Evolutionary conservation across 257 asterid species (phyloP), one percentile per base, ranked within the genome.

Genomic region (Catharanthus roseus): DNA sequence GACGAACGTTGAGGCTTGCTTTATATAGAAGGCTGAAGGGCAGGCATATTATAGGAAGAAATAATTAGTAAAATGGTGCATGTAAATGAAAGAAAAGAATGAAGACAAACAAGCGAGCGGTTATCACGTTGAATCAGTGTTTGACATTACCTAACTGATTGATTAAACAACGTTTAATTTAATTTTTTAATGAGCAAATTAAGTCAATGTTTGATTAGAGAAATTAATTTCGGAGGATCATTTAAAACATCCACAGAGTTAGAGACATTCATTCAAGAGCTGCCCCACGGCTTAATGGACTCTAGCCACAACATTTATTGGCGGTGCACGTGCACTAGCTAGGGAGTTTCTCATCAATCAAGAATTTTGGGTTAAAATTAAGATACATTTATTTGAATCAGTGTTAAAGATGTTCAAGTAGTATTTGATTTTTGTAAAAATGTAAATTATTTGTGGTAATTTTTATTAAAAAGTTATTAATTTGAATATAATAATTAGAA

Each of bases 221-320:
- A 16, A 49, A 2, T 49, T 15, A 15, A 15, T n/a, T n/a, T n/a
- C n/a, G n/a, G n/a, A n/a, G n/a, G 19, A 58, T 29, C 19, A 60
- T 60, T 42, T 15, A 60, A 60, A 15, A 31, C 24, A 15, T 29
- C 65, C 65, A 31, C 24, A n/a, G 65, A 18, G n/a, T 57, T 38
- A 3, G 42, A 3, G 42, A 38, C 42, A 38, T 38, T 38, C 42
- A 38, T 29, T 39, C 12, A 2, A 60, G 41, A 60, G 41, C 15
- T 60, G 41, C 65, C 65, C 65, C 29, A 31, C 42, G 7, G 65
- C 65, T 60, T 10, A 4, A 24, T 60, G 42, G 65, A 60, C 65
- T 60, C 62, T 8, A 3, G 13, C 60, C 6, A 36, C 65, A 7
- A 15, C 41, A 13, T 29, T 31, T 3, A 26, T 28, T 13, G 65